Percentiles rank a stretch among this genome's conserved stretches.
These are phyloP conservation scores for Fistulinella cinereoalba DNA, from an alignment of 1,284 basidiomycete species.

Conservation along the genomic window DNA sequence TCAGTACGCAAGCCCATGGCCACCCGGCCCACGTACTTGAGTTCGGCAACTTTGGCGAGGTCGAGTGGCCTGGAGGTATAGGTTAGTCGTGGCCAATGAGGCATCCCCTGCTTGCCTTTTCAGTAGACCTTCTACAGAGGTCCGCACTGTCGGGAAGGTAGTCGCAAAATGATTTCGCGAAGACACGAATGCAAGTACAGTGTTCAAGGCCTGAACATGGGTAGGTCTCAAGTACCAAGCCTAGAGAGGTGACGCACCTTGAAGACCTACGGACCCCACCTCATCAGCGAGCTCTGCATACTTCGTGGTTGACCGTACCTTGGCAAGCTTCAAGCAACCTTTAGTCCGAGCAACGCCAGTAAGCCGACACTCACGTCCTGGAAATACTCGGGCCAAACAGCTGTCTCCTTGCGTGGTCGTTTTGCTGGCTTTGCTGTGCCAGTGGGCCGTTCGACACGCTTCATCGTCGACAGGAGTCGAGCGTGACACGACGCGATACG, in stretches of 20 bases:
- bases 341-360: not conserved
- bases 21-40: constrained; percentile 83
- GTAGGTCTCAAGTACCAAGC: too few relatives aligned
- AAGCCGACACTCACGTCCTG: constrained; percentile 41
- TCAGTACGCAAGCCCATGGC: too few relatives aligned
- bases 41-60: constrained; percentile 73
- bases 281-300: not conserved
- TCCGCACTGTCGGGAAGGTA: constrained; percentile 74
- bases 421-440: too few relatives aligned
- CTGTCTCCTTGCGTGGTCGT: too few relatives aligned
- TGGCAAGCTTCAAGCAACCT: constrained; percentile 19
- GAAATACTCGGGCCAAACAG: constrained; percentile 67
- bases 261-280: constrained; percentile 26
- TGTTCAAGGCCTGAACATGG: constrained; percentile 89
- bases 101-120: constrained; percentile 51
- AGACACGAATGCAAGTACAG: constrained; percentile 85
- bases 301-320: constrained; percentile 13
- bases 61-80: constrained; percentile 65
- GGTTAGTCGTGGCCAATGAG: constrained; percentile 3
- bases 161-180: constrained; percentile 80
- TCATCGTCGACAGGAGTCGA: constrained; percentile 18
- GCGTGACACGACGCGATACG: constrained; percentile 18
- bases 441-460: too few relatives aligned
- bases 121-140: constrained; percentile 75
- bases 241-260: constrained; percentile 29